Base-by-base conservation (phyloP, 495 filamentous ascomycete genomes). In the Chaetomium cochliodes region DNA sequence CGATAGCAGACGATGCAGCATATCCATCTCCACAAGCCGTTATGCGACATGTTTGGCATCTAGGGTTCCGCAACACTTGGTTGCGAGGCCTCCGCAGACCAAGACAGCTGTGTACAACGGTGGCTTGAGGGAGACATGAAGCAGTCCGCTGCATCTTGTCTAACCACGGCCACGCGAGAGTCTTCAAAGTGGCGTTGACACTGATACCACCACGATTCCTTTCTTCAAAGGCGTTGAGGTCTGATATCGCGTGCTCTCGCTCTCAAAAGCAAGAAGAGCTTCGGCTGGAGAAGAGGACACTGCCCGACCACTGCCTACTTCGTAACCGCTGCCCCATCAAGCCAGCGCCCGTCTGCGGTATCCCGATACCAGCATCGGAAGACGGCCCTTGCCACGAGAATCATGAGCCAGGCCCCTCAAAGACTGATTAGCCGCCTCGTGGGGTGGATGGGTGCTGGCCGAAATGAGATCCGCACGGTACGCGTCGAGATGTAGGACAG, bases 401-500 rank as follows among this genome's bases (percentile, higher is more conserved):
- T 37, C 39, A 33, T 30, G 60, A 26, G 26, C 30, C 28, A 37
- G 23, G 61, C 54, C 1, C n/a, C n/a, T n/a, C 53, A 47, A 52
- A 55, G 37, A 53, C 46, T 23, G 30, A 41, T 58, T 56, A 46
- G 26, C 50, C 25, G 23, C 53, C 52, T 56, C 58, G 54, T 50
- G 28, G 63, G 50, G n/a, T n/a, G n/a, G 56, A 20, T 69, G 51
- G 63, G 33, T 57, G 46, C 44, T 58, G 64, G 60, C 62, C 65
- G 61, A 73, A 69, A 67, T 70, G 66, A 69, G 65, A 70, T 69
- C 60, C 60, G 50, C 50, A 54, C 22, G 8, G 23, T 44, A 42
- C 50, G 9, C 54, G 25, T 56, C 49, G 23, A 64, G 60, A 65
- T 67, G 72, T 74, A 69, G 63, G 71, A 75, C 71, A 67, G 59